Percentiles rank a stretch among this genome's conserved stretches.
Evolutionary conservation across 1,284 basidiomycete genomes (phyloP).

Genomic region (Pyrrhoderma noxium): DNA sequence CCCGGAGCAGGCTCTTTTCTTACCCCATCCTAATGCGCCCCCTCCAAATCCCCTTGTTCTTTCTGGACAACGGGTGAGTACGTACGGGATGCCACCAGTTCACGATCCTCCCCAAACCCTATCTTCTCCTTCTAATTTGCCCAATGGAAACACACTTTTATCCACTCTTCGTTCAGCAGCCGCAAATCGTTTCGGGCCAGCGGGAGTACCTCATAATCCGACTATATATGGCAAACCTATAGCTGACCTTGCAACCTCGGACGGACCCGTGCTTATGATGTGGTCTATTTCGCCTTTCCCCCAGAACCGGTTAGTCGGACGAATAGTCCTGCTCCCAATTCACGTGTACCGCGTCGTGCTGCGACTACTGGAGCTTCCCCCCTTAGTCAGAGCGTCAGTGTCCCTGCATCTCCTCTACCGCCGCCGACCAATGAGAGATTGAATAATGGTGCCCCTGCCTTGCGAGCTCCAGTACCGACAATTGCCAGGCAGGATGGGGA

Average conservation of each 20-base stretch:
- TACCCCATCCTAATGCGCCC: constrained; percentile 69
- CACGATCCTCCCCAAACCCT: constrained; percentile 11
- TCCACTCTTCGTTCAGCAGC: constrained; percentile 26
- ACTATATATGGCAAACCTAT: constrained; percentile 61
- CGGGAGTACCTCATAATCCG: constrained; percentile 27
- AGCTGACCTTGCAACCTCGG: constrained; percentile 42
- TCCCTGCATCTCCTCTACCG: constrained; percentile 1
- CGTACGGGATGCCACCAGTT: constrained; percentile 17
- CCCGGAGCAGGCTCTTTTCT: constrained; percentile 36
- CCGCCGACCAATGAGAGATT: constrained; percentile 1
- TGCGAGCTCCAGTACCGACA: constrained; percentile 5
- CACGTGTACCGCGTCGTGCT: constrained; percentile 13
- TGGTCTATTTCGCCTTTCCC: constrained; percentile 51
- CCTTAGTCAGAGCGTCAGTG: constrained; percentile 5
- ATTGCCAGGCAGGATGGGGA: constrained; percentile 2
- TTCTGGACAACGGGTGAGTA: constrained; percentile 29
- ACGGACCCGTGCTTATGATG: constrained; percentile 56
- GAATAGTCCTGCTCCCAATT: not conserved
- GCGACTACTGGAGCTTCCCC: constrained; percentile 8
- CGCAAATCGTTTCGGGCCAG: constrained; percentile 21
- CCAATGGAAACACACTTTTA: constrained; percentile 12
- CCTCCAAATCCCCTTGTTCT: constrained; percentile 38
- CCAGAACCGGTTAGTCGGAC: constrained; percentile 4
- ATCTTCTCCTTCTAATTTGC: constrained; percentile 21
- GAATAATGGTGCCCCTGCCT: not conserved